phyloP scores from a whole-genome alignment of 495 filamentous ascomycete genomes.

The Podospora fimiseda region DNA sequence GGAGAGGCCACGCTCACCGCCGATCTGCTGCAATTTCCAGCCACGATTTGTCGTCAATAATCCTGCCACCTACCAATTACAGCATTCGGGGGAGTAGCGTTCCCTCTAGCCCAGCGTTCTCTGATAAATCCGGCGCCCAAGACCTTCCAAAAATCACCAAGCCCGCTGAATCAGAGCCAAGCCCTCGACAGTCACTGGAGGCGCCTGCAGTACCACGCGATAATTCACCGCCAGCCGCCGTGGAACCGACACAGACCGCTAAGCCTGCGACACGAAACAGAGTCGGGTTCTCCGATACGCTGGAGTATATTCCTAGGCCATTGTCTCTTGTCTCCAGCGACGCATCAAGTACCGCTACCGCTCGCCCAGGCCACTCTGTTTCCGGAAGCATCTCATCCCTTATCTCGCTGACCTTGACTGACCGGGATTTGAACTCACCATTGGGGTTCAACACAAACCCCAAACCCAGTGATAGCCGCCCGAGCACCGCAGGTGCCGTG shows the following conservation, averaged over 20 bases:
- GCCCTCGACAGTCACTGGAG: conserved; percentile 1
- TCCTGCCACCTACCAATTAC: conserved; percentile 54
- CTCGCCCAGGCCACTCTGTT: conserved; percentile 56
- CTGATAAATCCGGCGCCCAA: conserved; percentile 28
- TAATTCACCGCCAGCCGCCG: neutral
- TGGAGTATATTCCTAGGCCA: conserved; percentile 66
- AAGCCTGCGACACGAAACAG: conserved; percentile 38
- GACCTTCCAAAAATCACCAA: conserved; percentile 29
- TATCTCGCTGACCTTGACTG: conserved; percentile 40
- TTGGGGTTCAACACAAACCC: conserved; percentile 24
- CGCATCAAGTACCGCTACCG: conserved; percentile 59
- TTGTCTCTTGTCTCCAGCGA: conserved; percentile 69
- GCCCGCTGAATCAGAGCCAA: conserved; percentile 9
- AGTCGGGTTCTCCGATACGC: conserved; percentile 54
- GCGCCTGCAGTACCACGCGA: conserved; percentile 1
- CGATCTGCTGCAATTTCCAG: conserved; percentile 83
- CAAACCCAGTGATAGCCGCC: conserved; percentile 33
- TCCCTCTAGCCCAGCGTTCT: conserved; percentile 59
- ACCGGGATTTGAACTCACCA: conserved; percentile 29
- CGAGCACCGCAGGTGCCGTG: conserved; percentile 48
- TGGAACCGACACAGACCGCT: conserved; percentile 28
- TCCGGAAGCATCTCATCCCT: conserved; percentile 60
- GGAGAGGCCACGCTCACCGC: conserved; percentile 74
- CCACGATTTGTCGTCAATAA: conserved; percentile 64
- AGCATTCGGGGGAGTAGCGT: conserved; percentile 54